Conservation (phyloP, 2,329 filamentous ascomycete species). For the Hypoxylon sp. region DNA sequence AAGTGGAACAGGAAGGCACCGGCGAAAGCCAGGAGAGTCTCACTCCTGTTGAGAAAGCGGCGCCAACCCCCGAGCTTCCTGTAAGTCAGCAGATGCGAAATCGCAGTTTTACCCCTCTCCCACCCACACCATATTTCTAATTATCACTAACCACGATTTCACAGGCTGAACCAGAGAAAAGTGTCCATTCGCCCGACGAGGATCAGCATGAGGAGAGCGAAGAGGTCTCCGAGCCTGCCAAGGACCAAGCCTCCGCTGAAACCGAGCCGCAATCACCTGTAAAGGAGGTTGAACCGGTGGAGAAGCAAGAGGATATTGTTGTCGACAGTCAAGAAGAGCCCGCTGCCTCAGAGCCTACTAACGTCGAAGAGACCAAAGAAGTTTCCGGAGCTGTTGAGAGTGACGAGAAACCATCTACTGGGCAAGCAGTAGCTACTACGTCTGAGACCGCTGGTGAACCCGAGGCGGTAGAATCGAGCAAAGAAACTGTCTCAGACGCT, state of each 20-base stretch:
- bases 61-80: background rate
- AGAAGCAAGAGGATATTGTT: conserved; percentile 11
- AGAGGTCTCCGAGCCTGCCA: background rate
- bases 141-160: background rate
- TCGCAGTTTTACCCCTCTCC: background rate
- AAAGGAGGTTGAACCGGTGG: conserved; percentile 4
- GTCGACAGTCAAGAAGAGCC: conserved; percentile 8
- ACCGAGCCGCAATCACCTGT: background rate
- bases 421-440: background rate
- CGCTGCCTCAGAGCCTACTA: conserved; percentile 5
- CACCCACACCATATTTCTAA: background rate
- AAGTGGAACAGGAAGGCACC: background rate
- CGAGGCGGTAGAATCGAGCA: background rate
- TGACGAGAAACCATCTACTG: background rate
- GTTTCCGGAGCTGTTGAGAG: background rate
- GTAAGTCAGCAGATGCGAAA: background rate
- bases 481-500: background rate
- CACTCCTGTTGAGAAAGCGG: background rate
- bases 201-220: background rate
- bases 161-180: background rate
- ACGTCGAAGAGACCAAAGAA: conserved; percentile 7
- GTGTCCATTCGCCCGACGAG: background rate
- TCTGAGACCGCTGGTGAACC: background rate
- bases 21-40: background rate
- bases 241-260: conserved; percentile 18